Percentiles rank a stretch among this genome's conserved stretches.
Conservation (phyloP, 2,329 filamentous ascomycete species). For the Fonsecaea pedrosoi region DNA sequence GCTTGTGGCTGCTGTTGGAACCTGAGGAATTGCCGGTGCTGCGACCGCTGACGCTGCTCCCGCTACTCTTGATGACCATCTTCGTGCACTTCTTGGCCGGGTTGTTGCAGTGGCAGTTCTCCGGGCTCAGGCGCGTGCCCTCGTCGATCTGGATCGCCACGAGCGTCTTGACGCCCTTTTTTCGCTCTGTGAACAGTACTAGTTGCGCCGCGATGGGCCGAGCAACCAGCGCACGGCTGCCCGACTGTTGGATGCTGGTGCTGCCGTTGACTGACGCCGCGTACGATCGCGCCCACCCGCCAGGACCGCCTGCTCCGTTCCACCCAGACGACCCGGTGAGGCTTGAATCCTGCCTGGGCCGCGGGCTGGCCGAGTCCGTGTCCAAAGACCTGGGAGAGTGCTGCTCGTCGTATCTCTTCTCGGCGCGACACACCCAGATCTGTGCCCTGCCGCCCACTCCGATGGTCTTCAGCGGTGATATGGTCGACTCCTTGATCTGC, state of each 20-base stretch:
- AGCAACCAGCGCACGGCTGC: neutral
- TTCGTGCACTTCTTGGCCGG: neutral
- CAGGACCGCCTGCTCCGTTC: neutral
- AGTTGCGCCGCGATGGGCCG: neutral
- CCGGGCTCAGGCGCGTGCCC: neutral
- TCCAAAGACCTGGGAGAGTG: neutral
- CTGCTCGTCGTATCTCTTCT: neutral
- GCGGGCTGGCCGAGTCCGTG: neutral
- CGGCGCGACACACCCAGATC: neutral
- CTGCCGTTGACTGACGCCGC: neutral
- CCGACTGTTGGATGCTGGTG: conserved; percentile 1
- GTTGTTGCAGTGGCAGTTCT: conserved; percentile 1
- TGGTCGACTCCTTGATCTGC: neutral
- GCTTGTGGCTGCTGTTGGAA: neutral
- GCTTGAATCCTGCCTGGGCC: neutral
- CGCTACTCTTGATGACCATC: neutral
- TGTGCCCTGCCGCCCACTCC: neutral
- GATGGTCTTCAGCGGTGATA: neutral
- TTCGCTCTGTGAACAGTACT: neutral
- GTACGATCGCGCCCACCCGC: neutral
- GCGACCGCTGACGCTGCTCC: too few relatives aligned
- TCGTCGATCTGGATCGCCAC: neutral
- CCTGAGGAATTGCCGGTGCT: too few relatives aligned
- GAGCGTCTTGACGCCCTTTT: neutral
- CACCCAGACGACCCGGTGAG: neutral